Evolutionary conservation across 352 stramenopile species (phyloP).

Genomic region (Poterioochromonas sp.): DNA sequence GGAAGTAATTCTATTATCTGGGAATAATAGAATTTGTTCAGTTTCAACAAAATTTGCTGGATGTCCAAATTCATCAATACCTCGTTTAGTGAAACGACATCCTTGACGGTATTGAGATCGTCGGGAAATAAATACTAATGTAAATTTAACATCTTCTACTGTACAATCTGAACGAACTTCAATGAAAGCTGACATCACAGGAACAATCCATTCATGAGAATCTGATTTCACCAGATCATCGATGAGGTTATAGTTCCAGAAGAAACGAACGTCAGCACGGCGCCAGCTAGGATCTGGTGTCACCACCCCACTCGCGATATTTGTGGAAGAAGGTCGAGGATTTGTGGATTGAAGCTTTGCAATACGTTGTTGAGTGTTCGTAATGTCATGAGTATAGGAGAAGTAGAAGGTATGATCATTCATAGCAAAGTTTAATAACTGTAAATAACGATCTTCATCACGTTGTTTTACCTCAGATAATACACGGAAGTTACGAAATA

Average conservation of each 20-base stretch:
- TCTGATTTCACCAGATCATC: conserved; percentile 29
- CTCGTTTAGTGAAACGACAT: conserved; percentile 75
- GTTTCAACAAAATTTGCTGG: conserved; percentile 91
- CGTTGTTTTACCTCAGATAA: conserved; percentile 30
- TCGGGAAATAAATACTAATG: conserved; percentile 18
- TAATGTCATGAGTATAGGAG: conserved; percentile 44
- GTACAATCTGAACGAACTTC: not conserved
- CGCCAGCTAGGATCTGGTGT: conserved; percentile 19
- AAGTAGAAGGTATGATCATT: conserved; percentile 45
- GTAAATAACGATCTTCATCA: conserved; percentile 42
- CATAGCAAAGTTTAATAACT: conserved; percentile 43
- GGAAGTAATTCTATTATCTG: conserved; percentile 50
- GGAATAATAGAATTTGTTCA: conserved; percentile 69
- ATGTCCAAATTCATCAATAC: conserved; percentile 73
- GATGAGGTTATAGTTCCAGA: conserved; percentile 46
- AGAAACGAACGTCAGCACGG: conserved; percentile 42
- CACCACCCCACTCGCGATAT: not conserved
- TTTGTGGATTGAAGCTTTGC: not conserved
- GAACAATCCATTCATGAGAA: conserved; percentile 21
- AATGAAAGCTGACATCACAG: conserved; percentile 21
- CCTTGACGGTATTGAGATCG: conserved; percentile 2
- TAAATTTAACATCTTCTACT: conserved; percentile 18
- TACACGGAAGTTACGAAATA: conserved; percentile 25
- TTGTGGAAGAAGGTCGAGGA: no score
- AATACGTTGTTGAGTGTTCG: conserved; percentile 42